Base-by-base conservation (phyloP, 768 basidiomycete species). In the Aureoboletus auriporus region DNA sequence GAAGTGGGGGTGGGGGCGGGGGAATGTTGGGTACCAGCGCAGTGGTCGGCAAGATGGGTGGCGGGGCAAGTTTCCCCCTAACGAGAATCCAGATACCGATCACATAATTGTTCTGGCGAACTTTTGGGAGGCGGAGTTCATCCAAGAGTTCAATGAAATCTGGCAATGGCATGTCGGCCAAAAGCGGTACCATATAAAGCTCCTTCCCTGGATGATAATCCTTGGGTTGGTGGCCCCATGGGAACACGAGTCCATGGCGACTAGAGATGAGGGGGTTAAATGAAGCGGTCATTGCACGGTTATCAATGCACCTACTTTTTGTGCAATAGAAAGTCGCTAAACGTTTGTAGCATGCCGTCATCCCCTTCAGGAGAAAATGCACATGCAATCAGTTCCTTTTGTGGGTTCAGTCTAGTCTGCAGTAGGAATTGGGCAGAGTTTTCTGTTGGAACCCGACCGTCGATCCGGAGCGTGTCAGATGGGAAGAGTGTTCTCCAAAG, bases 111-210 rank as follows among this genome's bases (percentile, higher is more conserved):
- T 69, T 63, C n/a, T 65, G 75, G 27, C 92, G 77, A 9, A 69
- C 61, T 56, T 78, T 80, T 12, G 89, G 87, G 2, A 95, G 64
- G 48, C 73, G 75, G 39, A 92, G 74, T 26, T 87, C 75, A 55
- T 94, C 92, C 40, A 93, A 66, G 2, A 94, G 72, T 57, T 93
- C 89, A 55, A 94, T 76, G 58, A 83, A 94, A 50, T 94, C 93
- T 1, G 93, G 93, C 2, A 93, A 68, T 0, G 83, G 74, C 42
- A 84, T 77, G 27, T 68, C 74, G 20, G 85, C 74, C 17, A 75
- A 71, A 13, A 95, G 68, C 2, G 93, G 93, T 14, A 94, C 77
- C 55, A 94, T 78, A 58, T 95, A 95, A 31, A 94, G 69, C 62
- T 95, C 93, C 47, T 87, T 85, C 30, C 91, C 92, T 35, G 87